These are phyloP conservation scores for Fomitiporia mediterranea DNA, from an alignment of 1,284 basidiomycete species.

Conservation along the genomic window DNA sequence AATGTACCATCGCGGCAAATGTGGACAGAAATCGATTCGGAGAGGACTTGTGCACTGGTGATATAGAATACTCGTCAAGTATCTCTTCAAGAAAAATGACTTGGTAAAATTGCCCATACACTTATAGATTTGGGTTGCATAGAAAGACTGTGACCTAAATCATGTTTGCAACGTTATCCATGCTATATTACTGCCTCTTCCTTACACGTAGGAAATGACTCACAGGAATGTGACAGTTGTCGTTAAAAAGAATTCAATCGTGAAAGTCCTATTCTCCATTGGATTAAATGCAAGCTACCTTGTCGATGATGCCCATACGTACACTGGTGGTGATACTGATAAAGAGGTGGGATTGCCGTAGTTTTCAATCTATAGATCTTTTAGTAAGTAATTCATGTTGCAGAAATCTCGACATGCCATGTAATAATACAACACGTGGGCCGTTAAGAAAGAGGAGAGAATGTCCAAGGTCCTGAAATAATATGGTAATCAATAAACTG, in stretches of 20 bases:
- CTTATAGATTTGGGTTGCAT: constrained; percentile 9
- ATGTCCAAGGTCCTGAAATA: background rate
- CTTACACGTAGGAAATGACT: background rate
- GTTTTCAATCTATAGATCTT: constrained; percentile 8
- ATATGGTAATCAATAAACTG: background rate
- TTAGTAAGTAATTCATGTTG: background rate
- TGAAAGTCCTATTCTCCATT: constrained; percentile 11
- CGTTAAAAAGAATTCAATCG: constrained; percentile 1
- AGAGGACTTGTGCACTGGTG: background rate
- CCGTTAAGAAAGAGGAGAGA: background rate
- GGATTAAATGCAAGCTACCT: too few species aligned
- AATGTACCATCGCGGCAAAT: background rate
- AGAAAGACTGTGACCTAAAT: constrained; percentile 12
- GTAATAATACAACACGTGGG: constrained; percentile 1
- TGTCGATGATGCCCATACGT: too few species aligned
- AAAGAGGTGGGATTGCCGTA: constrained; percentile 6
- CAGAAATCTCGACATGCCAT: background rate
- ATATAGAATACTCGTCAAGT: too few species aligned
- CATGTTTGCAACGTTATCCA: background rate
- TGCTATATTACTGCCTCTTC: too few species aligned
- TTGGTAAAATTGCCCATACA: background rate
- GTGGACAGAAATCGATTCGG: background rate
- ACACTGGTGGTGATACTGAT: background rate
- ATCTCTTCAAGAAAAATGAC: too few species aligned
- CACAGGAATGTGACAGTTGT: constrained; percentile 8